phyloP scores from a whole-genome alignment of 2,329 filamentous ascomycete genomes.

The Monosporascus sp. region DNA sequence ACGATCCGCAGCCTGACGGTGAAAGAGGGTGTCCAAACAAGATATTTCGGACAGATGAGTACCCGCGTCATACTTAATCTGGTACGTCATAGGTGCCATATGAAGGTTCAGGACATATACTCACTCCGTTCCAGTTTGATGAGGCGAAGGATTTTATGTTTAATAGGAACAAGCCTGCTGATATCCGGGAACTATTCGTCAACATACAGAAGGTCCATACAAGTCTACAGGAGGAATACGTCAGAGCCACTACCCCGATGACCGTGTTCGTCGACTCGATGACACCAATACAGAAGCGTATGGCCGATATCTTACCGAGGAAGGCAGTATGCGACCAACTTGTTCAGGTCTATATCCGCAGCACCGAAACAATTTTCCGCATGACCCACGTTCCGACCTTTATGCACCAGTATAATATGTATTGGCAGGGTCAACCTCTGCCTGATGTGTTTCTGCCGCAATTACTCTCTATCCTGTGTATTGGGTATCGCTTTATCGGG shows the following conservation, averaged over 20 bases:
- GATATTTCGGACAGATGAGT: constrained; percentile 50
- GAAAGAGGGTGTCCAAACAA: constrained; percentile 43
- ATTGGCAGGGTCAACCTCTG: constrained; percentile 45
- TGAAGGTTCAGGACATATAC: background rate
- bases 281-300: constrained; percentile 52
- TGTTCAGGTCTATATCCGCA: constrained; percentile 43
- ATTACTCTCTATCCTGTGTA: constrained; percentile 47
- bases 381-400: constrained; percentile 50
- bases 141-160: constrained; percentile 49
- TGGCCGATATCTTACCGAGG: constrained; percentile 51
- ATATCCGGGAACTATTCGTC: constrained; percentile 38
- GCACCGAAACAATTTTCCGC: constrained; percentile 49
- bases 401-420: constrained; percentile 44
- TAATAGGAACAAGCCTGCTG: constrained; percentile 34
- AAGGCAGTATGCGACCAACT: constrained; percentile 48
- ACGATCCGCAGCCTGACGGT: constrained; percentile 47
- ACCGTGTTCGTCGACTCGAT: constrained; percentile 55
- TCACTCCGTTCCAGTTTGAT: constrained; percentile 38
- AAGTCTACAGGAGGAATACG: constrained; percentile 42
- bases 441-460: constrained; percentile 50
- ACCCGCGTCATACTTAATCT: constrained; percentile 50
- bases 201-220: constrained; percentile 44
- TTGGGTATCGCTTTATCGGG: constrained; percentile 49
- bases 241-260: constrained; percentile 44
- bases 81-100: constrained; percentile 30